Base-by-base conservation (phyloP, 169 alveolate species). In the Hepatocystis sp. region DNA sequence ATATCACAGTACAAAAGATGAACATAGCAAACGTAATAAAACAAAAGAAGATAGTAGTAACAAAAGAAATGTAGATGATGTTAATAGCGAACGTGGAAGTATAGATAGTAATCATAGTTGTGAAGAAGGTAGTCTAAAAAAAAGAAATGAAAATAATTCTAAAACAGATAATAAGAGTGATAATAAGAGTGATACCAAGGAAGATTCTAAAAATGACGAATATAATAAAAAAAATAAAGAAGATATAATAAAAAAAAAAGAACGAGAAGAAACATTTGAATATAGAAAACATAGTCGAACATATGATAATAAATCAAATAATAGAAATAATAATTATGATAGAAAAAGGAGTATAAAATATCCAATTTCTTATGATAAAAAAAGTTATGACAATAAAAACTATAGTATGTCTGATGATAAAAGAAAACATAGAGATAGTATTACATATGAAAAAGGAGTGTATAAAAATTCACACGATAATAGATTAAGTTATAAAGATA, bases 291-390 rank as follows among this genome's bases (percentile, higher is more conserved):
- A 55, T 15, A 42, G 30, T 11, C 11, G 66, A 19, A 63, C 56
- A 7, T 51, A 11, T 32, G 28, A 67, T 67, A 47, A 71, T 28
- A 49, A 71, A 17, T 27, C 53, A 13, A 34, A 23, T 47, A 71
- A 71, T n/a, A 58, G 63, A 46, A 61, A 30, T 36, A 47, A 66
- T 52, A 11, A 66, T 39, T 71, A 71, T 42, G 86, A 71, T 1
- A 71, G 71, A 17, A 71, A 58, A 63, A 27, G 86, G 56, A 56
- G 44, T 34, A 61, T 68, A 13, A 71, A 55, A 42, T 71, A 71
- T 56, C n/a, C n/a, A n/a, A 49, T 60, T 8, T 19, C 53, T 1
- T 23, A 34, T 21, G 86, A 71, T 25, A 71, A 42, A 42, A 71
- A 34, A 27, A 60, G 47, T 17, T 68, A 68, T 47, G 86, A 68